Evolutionary conservation across 768 basidiomycete genomes (phyloP).

Genomic region (Piloderma croceum): DNA sequence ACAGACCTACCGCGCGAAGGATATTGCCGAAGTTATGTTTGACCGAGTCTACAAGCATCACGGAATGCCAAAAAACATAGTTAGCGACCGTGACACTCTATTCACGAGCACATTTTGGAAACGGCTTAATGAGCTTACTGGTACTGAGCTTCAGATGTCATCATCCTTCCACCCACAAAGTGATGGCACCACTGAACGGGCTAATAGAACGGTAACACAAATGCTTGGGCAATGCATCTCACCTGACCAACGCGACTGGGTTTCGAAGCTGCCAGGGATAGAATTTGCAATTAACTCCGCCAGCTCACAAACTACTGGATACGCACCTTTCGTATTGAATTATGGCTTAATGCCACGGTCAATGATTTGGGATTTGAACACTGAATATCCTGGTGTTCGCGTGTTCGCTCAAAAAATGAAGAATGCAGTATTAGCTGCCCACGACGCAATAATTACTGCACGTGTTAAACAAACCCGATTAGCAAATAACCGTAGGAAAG

Average conservation of each 20-base stretch:
- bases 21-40: constrained; percentile 16
- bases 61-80: constrained; percentile 28
- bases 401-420: constrained; percentile 17
- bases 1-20: constrained; percentile 13
- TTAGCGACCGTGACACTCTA: constrained; percentile 20
- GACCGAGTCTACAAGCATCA: constrained; percentile 29
- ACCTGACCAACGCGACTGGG: constrained; percentile 27
- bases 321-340: constrained; percentile 32
- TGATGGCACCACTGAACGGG: constrained; percentile 29
- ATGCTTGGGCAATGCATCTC: constrained; percentile 22
- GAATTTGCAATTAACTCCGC: constrained; percentile 36
- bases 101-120: no score
- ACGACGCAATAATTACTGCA: constrained; percentile 27
- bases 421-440: constrained; percentile 18
- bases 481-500: constrained; percentile 14
- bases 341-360: constrained; percentile 24
- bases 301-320: constrained; percentile 28
- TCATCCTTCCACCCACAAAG: constrained; percentile 26
- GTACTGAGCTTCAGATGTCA: constrained; percentile 14
- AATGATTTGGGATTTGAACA: constrained; percentile 31
- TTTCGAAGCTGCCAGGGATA: constrained; percentile 21
- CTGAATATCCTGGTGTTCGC: constrained; percentile 23
- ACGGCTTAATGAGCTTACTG: constrained; percentile 10
- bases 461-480: constrained; percentile 18
- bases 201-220: constrained; percentile 25